These are phyloP conservation scores for Nicotiana paniculata DNA, from an alignment of 257 asterid genomes.

Conservation along the genomic window DNA sequence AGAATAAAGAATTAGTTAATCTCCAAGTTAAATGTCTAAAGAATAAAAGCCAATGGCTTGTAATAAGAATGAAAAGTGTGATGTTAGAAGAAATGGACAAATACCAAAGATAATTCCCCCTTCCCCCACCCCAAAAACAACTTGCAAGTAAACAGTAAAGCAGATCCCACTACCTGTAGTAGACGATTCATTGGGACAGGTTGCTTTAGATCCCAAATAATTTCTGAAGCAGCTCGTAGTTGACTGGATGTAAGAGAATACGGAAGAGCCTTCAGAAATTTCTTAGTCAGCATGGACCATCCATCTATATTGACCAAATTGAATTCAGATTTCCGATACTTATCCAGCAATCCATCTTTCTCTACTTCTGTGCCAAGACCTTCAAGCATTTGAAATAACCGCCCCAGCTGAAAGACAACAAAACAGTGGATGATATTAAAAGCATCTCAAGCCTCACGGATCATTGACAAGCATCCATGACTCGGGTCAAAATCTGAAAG, in stretches of 20 bases:
- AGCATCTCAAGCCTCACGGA: not conserved
- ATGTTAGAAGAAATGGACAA: not conserved
- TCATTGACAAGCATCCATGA: not conserved
- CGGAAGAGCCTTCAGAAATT: conserved; percentile 67
- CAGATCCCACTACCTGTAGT: conserved; percentile 51
- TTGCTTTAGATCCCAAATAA: conserved; percentile 88
- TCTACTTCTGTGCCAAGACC: conserved; percentile 73
- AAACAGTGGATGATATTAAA: not conserved
- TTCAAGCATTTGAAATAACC: conserved; percentile 89
- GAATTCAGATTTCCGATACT: conserved; percentile 57
- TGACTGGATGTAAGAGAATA: conserved; percentile 83
- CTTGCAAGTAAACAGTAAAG: not conserved
- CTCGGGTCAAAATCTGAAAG: not conserved
- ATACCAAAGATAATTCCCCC: not conserved
- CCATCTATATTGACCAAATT: conserved; percentile 46
- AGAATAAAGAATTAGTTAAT: not conserved
- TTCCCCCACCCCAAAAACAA: not conserved
- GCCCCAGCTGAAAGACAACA: conserved; percentile 49
- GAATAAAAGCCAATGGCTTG: not conserved
- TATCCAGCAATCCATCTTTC: conserved; percentile 65
- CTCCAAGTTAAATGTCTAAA: not conserved
- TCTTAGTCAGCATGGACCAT: conserved; percentile 67
- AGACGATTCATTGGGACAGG: conserved; percentile 94
- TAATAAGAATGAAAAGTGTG: not conserved
- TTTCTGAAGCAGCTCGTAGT: conserved; percentile 74